phyloP scores from a whole-genome alignment of 1,284 basidiomycete genomes.

The Wolfiporia cocos region DNA sequence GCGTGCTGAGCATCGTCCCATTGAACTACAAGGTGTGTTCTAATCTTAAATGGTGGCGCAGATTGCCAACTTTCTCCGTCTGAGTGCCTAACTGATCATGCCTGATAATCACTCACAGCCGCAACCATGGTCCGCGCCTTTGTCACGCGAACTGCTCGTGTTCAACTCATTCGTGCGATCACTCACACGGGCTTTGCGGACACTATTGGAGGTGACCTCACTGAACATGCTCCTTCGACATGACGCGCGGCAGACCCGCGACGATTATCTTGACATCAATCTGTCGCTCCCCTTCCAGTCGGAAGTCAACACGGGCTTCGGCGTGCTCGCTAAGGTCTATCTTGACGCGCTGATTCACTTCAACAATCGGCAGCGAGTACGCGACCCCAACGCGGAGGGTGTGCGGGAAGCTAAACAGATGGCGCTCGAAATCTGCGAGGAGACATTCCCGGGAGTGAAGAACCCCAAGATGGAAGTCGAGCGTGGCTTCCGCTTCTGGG shows the following conservation, averaged over 20 bases:
- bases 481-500: slow-evolving; percentile 97
- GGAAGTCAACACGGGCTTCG: slow-evolving; percentile 97
- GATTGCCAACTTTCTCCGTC: too few species aligned
- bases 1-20: slow-evolving; percentile 90
- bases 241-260: slow-evolving; percentile 80
- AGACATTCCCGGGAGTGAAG: slow-evolving; percentile 92
- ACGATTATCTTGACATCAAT: slow-evolving; percentile 91
- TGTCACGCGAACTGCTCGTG: slow-evolving; percentile 93
- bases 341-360: slow-evolving; percentile 88
- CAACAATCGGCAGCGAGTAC: slow-evolving; percentile 72
- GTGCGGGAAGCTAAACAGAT: slow-evolving; percentile 81
- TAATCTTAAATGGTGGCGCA: slow-evolving; percentile 1
- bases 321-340: slow-evolving; percentile 95
- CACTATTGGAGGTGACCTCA: slow-evolving; percentile 86
- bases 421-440: slow-evolving; percentile 89
- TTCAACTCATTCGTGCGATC: slow-evolving; percentile 97
- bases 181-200: slow-evolving; percentile 84
- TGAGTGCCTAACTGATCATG: slow-evolving; percentile 11
- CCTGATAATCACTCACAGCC: slow-evolving; percentile 37
- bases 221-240: slow-evolving; percentile 88
- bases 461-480: slow-evolving; percentile 84
- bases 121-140: slow-evolving; percentile 88
- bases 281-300: slow-evolving; percentile 90
- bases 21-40: slow-evolving; percentile 81
- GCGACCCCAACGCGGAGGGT: slow-evolving; percentile 67